phyloP scores from a whole-genome alignment of 371 early-diverging fungal genomes.

The Cokeromyces recurvatus region DNA sequence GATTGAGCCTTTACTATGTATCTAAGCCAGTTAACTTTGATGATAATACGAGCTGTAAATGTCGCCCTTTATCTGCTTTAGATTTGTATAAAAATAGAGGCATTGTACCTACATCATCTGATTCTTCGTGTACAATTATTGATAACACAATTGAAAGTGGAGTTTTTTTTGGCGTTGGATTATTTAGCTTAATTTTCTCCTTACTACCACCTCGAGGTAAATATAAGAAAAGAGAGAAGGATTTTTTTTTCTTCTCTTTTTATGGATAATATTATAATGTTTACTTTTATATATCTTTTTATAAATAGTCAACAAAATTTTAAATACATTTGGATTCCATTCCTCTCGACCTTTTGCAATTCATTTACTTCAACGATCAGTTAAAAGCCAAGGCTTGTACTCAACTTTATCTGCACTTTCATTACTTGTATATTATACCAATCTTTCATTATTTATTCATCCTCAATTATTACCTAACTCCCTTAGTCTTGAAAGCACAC shows the following conservation, averaged over 20 bases:
- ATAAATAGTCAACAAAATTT: conserved; percentile 36
- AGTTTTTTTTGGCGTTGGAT: conserved; percentile 40
- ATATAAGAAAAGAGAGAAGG: too few species aligned
- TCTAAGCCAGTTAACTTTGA: not conserved
- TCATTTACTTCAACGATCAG: conserved; percentile 35
- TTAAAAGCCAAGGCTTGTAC: conserved; percentile 31
- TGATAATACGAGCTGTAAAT: not conserved
- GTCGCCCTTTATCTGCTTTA: conserved; percentile 2
- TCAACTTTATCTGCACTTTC: conserved; percentile 37
- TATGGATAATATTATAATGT: not conserved
- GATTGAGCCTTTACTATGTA: conserved; percentile 21
- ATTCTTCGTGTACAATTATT: conserved; percentile 1
- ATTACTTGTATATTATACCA: conserved; percentile 42
- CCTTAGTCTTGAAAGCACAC: conserved; percentile 26
- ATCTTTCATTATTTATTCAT: conserved; percentile 42
- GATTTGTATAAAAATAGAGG: not conserved
- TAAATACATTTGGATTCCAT: conserved; percentile 46
- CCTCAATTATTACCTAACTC: conserved; percentile 38
- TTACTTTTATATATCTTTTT: too few species aligned
- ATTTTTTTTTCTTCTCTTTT: too few species aligned
- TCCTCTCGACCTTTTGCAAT: conserved; percentile 46
- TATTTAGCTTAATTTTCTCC: conserved; percentile 45
- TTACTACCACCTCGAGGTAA: conserved; percentile 44
- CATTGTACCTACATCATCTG: not conserved
- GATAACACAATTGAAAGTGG: conserved; percentile 37